A percentile compares a stretch with the other conserved stretches of the same genome.
These are phyloP conservation scores for Batkoa obscura DNA, from an alignment of 371 early-diverging fungal species.

Conservation along the genomic window DNA sequence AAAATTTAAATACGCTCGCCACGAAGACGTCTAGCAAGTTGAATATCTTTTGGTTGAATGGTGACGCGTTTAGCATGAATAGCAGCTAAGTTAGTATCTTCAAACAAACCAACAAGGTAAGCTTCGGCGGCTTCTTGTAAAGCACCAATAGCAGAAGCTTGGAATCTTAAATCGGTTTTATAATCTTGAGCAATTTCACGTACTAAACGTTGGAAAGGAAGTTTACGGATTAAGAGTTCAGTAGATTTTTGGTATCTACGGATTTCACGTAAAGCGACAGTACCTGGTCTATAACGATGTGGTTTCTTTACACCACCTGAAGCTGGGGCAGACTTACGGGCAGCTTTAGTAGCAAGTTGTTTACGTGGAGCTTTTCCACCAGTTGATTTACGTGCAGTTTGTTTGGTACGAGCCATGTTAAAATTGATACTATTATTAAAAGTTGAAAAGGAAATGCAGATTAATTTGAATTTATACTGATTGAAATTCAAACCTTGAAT, in stretches of 20 bases:
- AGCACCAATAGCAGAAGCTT: constrained; percentile 91
- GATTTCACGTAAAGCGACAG: constrained; percentile 86
- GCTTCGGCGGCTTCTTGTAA: constrained; percentile 98
- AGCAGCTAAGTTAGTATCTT: constrained; percentile 97
- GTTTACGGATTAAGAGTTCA: constrained; percentile 93
- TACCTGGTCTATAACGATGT: constrained; percentile 72
- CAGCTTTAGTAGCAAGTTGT: constrained; percentile 68
- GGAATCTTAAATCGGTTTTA: constrained; percentile 96
- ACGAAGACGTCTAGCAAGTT: constrained; percentile 90
- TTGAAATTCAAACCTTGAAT: no score
- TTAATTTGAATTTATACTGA: no score
- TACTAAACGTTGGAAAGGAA: constrained; percentile 97
- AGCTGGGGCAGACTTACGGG: constrained; percentile 64
- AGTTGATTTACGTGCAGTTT: constrained; percentile 68
- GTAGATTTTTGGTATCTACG: constrained; percentile 97
- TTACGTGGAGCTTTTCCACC: constrained; percentile 76
- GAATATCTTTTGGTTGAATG: constrained; percentile 98
- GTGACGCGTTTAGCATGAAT: constrained; percentile 99
- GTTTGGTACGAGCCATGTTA: constrained; percentile 62
- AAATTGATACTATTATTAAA: no score
- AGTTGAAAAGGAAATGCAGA: no score
- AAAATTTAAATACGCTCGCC: constrained; percentile 60
- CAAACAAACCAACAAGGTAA: constrained; percentile 88
- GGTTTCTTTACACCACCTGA: constrained; percentile 58
- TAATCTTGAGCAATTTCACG: constrained; percentile 92